These are phyloP conservation scores for Tephrocybe sp. DNA, from an alignment of 768 basidiomycete species.

Conservation along the genomic window DNA sequence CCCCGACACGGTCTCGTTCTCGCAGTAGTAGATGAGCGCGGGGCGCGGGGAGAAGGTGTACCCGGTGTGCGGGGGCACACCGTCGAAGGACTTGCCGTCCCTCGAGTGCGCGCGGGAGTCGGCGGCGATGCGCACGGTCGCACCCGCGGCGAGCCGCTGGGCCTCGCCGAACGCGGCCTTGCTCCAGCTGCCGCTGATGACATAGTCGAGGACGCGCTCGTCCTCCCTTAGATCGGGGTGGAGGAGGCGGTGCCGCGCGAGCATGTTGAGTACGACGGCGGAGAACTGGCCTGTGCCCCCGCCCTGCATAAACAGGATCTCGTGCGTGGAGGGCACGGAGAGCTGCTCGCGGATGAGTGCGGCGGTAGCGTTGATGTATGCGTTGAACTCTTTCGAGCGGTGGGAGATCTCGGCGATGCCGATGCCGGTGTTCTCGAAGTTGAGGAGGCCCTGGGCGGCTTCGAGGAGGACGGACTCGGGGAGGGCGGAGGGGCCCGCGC, in stretches of 20 bases:
- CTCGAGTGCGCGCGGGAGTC: slow-evolving; percentile 64
- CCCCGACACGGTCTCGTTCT: slow-evolving; percentile 98
- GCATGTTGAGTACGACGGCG: slow-evolving; percentile 87
- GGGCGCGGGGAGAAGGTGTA: slow-evolving; percentile 82
- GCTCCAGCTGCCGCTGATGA: slow-evolving; percentile 93
- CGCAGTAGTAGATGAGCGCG: slow-evolving; percentile 96
- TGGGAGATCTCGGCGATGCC: slow-evolving; percentile 97
- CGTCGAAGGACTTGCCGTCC: slow-evolving; percentile 73
- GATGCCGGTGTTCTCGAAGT: slow-evolving; percentile 89
- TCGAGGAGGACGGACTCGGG: slow-evolving; percentile 85
- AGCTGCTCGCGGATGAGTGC: slow-evolving; percentile 74
- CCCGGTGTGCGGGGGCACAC: slow-evolving; percentile 69
- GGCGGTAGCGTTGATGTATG: slow-evolving; percentile 64
- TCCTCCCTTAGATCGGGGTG: slow-evolving; percentile 56
- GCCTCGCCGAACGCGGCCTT: slow-evolving; percentile 86
- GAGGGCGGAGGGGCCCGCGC: slow-evolving; percentile 91
- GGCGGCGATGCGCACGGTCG: slow-evolving; percentile 64
- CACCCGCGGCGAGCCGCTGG: slow-evolving; percentile 57
- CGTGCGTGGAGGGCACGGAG: slow-evolving; percentile 78
- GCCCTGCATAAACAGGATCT: slow-evolving; percentile 91
- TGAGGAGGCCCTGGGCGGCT: slow-evolving; percentile 82
- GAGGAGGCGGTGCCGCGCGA: slow-evolving; percentile 80
- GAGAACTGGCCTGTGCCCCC: slow-evolving; percentile 94
- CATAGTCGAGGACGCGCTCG: slow-evolving; percentile 78
- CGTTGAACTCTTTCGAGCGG: slow-evolving; percentile 85